Evolutionary conservation across 2,329 filamentous ascomycete species (phyloP), one percentile per base, ranked within the genome.

Genomic region (Penicillium expansum): DNA sequence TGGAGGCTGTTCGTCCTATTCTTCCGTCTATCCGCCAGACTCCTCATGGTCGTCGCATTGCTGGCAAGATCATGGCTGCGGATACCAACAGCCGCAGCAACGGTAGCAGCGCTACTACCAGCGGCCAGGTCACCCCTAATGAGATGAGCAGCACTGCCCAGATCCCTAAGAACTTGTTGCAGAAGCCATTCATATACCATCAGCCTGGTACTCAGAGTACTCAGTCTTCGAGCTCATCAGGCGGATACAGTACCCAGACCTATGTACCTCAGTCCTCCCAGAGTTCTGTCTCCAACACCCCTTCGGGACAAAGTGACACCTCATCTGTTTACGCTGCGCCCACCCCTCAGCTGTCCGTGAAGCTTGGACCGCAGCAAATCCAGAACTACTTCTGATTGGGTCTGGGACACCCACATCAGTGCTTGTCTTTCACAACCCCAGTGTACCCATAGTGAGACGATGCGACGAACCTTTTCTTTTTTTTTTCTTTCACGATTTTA

Each of bases 1-100:
- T 96, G 44, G 92, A 97, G 59, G 82, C 84, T 35, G 92, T 97
- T 67, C 90, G 92, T 38, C 91, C 92, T 0, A 87, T 95, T 60
- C 79, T 97, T 38, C 89, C 91, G 4, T 81, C 85, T 41, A 95
- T 97, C 62, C 91, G 92, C 62, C 88, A 90, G 67, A 97, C 92
- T 41, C 93, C 94, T 4, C 94, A 97, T 72, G 94, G 94, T 52
- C 92, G 94, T 64, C 91, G 94, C 60, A 95, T 97, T 68, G 88
- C 90, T 71, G 89, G 89, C 71, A 97, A 97, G 82, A 89, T 99
- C 56, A 76, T 81, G 67, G 82, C 83, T 51, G 76, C 79, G 44
- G 83, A 86, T 55, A 72, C 71, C 39, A 70, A 69, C 43, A 69
- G 70, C 22, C 74, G 76, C 48, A 70, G 70, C 49, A 76, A 72